phyloP scores from a whole-genome alignment of 148 eudicot genomes.

The Dianthus caryophyllus region DNA sequence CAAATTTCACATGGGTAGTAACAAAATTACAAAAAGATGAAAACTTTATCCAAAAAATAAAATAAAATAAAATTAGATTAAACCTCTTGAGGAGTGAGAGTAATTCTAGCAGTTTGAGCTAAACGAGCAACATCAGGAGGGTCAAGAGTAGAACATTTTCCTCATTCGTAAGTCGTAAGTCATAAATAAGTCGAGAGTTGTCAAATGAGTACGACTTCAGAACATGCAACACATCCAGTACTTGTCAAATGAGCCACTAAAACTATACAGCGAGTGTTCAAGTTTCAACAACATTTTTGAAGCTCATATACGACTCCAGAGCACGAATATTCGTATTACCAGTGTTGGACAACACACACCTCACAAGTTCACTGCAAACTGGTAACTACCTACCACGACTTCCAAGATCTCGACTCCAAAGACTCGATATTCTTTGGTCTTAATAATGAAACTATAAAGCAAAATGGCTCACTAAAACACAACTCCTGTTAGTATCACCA shows the following conservation, averaged over 20 bases:
- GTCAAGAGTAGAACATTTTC: conserved; percentile 48
- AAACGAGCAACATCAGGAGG: conserved; percentile 69
- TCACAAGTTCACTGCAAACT: neutral
- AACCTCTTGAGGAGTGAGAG: conserved; percentile 74
- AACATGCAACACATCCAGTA: neutral
- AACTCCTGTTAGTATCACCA: too few relatives aligned
- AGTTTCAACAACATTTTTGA: neutral
- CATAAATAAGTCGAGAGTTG: too few relatives aligned
- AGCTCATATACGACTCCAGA: neutral
- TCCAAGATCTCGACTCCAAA: neutral
- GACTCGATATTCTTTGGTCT: too few relatives aligned
- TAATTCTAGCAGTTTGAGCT: conserved; percentile 80
- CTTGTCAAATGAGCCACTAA: neutral
- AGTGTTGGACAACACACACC: neutral
- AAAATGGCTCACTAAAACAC: too few relatives aligned
- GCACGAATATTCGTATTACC: neutral
- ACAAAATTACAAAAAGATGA: conserved; percentile 6
- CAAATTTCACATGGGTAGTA: neutral
- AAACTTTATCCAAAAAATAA: too few relatives aligned
- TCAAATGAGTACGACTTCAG: neutral
- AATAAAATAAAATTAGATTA: neutral
- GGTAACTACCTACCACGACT: neutral
- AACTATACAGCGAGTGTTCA: neutral
- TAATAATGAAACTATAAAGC: too few relatives aligned
- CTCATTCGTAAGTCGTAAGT: too few relatives aligned